Evolutionary conservation across 805 yeast genomes (phyloP).

Genomic region (Grigorovia jiainica): DNA sequence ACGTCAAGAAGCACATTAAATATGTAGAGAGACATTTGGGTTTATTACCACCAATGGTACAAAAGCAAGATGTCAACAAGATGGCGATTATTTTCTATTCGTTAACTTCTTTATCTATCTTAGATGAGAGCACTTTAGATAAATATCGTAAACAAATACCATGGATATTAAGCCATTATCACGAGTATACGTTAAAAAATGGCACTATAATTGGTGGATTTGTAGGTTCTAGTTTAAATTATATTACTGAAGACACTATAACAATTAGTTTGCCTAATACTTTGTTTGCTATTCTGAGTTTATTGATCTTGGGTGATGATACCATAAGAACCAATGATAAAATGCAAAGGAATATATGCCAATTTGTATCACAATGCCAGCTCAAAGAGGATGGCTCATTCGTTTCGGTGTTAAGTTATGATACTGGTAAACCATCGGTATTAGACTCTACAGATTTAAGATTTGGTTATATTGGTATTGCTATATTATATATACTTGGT

Average conservation of each 20-base stretch:
- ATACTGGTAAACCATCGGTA: constrained; percentile 23
- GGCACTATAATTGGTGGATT: constrained; percentile 22
- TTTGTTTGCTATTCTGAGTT: constrained; percentile 53
- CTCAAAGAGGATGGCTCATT: constrained; percentile 48
- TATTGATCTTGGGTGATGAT: constrained; percentile 42
- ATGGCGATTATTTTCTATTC: constrained; percentile 65
- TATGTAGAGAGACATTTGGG: constrained; percentile 44
- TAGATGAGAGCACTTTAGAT: constrained; percentile 20
- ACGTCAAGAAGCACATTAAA: constrained; percentile 22
- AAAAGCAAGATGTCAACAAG: constrained; percentile 59
- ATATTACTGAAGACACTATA: constrained; percentile 6
- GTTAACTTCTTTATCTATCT: constrained; percentile 39
- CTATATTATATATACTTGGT: constrained; percentile 45
- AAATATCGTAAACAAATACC: constrained; percentile 25
- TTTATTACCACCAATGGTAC: constrained; percentile 45
- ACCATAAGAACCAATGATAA: constrained; percentile 31
- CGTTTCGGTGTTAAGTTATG: constrained; percentile 32
- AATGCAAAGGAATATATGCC: constrained; percentile 36
- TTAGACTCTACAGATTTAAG: constrained; percentile 64
- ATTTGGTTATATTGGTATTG: constrained; percentile 62
- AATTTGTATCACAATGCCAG: constrained; percentile 55
- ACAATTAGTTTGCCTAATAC: constrained; percentile 65
- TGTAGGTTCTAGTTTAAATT: constrained; percentile 10
- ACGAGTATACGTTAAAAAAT: constrained; percentile 26
- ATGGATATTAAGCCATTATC: constrained; percentile 20